Base-by-base conservation (phyloP, 2,329 filamentous ascomycete species). In the Fusarium haematococcum region DNA sequence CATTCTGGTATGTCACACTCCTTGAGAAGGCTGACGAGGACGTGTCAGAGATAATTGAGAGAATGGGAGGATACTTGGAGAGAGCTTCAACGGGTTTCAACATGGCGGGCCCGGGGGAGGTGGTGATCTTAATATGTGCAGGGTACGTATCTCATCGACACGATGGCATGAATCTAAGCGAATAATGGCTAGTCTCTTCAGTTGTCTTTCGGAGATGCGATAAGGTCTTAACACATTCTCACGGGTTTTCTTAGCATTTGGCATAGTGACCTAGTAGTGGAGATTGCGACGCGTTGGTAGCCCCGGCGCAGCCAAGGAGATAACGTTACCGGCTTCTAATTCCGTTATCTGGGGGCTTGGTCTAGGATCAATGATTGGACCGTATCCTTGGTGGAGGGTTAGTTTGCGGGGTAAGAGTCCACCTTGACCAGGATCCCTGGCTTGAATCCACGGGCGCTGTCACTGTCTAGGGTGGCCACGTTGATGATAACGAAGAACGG, bases 361-460 rank as follows among this genome's bases (percentile, higher is more conserved):
- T 18, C 14, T 35, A 18, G 5, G 20, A 14, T 27, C 33, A 9
- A 5, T 41, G 35, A 59, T 59, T 59, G 56, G 56, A 10, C 11
- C 1, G 18, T 7, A 7, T 35, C 33, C 43, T n/a, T 30, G 23
- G 9, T 23, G 20, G 56, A 41, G 35, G 32, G 14, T n/a, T 52
- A 25, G 56, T 41, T 59, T 58, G 57, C 33, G 57, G 57, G 57
- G 57, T 59, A 41, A 41, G 27, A 30, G n/a, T 41, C 57, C 35
- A 41, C 57, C 8, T 11, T 25, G 57, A 32, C 48, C 10, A n/a
- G 48, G 48, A 20, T 52, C 16, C 16, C 2, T 27, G 45, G 23
- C 45, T 27, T 18, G 45, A 25, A 58, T 25, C 35, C 25, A 27
- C 16, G 25, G 50, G 5, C 30, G 18, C 33, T n/a, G 30, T 18